Evolutionary conservation across 306 rosid genomes (phyloP).

Genomic region (Dalbergia cultrata): DNA sequence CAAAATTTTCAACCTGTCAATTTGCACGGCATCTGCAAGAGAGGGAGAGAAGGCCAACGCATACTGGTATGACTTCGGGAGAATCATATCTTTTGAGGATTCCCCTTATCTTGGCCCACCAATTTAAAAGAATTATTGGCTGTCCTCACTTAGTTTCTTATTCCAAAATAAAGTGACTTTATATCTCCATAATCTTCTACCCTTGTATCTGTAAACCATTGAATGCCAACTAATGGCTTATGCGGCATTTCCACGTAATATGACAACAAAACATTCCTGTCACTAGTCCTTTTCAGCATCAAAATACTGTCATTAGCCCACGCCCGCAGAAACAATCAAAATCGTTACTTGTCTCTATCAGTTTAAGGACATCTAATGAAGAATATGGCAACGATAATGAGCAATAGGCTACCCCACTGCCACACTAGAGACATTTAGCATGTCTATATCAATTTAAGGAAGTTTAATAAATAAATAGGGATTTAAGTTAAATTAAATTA

Average conservation of each 20-base stretch:
- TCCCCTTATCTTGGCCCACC: slow-evolving; percentile 21
- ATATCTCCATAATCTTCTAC: not conserved
- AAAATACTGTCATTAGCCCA: not conserved
- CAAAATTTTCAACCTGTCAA: not conserved
- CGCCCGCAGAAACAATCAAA: not conserved
- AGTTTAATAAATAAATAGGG: not conserved
- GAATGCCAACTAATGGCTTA: not conserved
- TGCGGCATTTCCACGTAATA: not conserved
- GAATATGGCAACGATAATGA: not conserved
- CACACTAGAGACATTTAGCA: not conserved
- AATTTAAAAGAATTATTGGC: not conserved
- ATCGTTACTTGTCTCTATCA: not conserved
- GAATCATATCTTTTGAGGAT: slow-evolving; percentile 57
- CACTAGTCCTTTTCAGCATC: not conserved
- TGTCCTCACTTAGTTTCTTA: slow-evolving; percentile 18
- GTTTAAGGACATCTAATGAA: not conserved
- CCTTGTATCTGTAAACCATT: not conserved
- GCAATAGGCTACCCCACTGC: not conserved
- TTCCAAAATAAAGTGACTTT: not conserved
- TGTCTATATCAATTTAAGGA: not conserved
- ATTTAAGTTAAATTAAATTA: too few relatives aligned
- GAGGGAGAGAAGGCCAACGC: slow-evolving; percentile 31
- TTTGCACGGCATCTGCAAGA: not conserved
- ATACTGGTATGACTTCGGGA: slow-evolving; percentile 41
- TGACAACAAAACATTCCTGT: slow-evolving; percentile 9